Evolutionary conservation across 2,329 filamentous ascomycete species (phyloP).

Genomic region (Colletotrichum coccodes): DNA sequence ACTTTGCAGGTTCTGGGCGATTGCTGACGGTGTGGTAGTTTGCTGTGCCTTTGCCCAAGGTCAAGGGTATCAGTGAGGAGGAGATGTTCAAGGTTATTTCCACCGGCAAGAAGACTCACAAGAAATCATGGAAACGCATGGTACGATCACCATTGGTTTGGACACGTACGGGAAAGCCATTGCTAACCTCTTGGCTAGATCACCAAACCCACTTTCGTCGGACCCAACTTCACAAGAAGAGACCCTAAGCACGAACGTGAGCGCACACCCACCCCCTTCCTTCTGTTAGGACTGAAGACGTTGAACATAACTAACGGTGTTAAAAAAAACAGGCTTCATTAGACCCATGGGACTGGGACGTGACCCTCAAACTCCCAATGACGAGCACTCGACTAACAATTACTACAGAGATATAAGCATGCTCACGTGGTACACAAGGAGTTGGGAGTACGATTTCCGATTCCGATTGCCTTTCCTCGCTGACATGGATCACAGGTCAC

Average conservation of each 20-base stretch:
- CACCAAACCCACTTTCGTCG: constrained; percentile 89
- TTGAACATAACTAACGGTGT: too few species aligned
- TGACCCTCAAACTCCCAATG: not conserved
- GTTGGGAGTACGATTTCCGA: constrained; percentile 85
- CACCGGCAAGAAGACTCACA: constrained; percentile 92
- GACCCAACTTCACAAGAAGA: constrained; percentile 86
- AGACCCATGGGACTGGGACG: constrained; percentile 52
- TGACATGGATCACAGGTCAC: too few species aligned
- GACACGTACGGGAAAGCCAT: constrained; percentile 50
- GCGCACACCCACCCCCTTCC: too few species aligned
- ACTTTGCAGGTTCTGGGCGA: not conserved
- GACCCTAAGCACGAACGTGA: constrained; percentile 82
- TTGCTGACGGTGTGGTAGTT: constrained; percentile 62
- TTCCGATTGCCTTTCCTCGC: too few species aligned
- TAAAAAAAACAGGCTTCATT: too few species aligned
- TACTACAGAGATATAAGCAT: constrained; percentile 62
- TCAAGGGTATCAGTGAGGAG: constrained; percentile 81
- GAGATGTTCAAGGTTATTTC: constrained; percentile 98
- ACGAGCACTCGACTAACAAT: constrained; percentile 40
- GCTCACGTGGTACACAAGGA: constrained; percentile 75
- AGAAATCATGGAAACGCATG: constrained; percentile 83
- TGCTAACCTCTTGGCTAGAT: constrained; percentile 47
- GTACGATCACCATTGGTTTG: constrained; percentile 60
- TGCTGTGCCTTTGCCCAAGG: constrained; percentile 87
- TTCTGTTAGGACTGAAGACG: too few species aligned